These are phyloP conservation scores for Xylaria sp. DNA, from an alignment of 2,329 filamentous ascomycete genomes.

Conservation along the genomic window DNA sequence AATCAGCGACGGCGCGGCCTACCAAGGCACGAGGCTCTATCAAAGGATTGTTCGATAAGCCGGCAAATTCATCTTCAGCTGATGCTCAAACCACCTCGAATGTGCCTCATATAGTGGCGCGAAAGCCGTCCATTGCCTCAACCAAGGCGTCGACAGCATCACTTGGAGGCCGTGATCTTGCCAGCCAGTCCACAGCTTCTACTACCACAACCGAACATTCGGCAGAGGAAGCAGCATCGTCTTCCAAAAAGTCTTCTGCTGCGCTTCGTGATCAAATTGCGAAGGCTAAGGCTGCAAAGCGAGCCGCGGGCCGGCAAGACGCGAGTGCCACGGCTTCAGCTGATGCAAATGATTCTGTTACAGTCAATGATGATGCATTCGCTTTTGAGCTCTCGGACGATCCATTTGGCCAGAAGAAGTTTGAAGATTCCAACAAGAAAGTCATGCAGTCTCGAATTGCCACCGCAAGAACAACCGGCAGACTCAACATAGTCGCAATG, in stretches of 20 bases:
- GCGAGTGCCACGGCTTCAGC: constrained; percentile 23
- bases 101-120: constrained; percentile 30
- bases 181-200: constrained; percentile 35
- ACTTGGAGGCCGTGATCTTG: constrained; percentile 33
- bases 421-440: constrained; percentile 55
- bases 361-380: constrained; percentile 47
- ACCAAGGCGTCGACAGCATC: constrained; percentile 37
- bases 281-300: constrained; percentile 79
- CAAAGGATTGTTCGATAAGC: constrained; percentile 51
- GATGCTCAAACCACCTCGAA: constrained; percentile 25
- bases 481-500: constrained; percentile 83
- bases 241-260: constrained; percentile 62
- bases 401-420: constrained; percentile 64
- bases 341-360: constrained; percentile 35
- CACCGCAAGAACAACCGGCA: constrained; percentile 68
- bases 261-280: constrained; percentile 87
- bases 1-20: constrained; percentile 42
- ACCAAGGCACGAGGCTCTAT: constrained; percentile 49
- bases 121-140: constrained; percentile 38
- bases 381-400: constrained; percentile 57
- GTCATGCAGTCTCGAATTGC: constrained; percentile 69
- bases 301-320: constrained; percentile 43
- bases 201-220: constrained; percentile 36
- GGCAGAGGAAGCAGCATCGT: constrained; percentile 29
- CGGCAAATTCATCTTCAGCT: constrained; percentile 42